These are phyloP conservation scores for Fusarium liriodendri DNA, from an alignment of 2,329 filamentous ascomycete genomes.

Conservation along the genomic window DNA sequence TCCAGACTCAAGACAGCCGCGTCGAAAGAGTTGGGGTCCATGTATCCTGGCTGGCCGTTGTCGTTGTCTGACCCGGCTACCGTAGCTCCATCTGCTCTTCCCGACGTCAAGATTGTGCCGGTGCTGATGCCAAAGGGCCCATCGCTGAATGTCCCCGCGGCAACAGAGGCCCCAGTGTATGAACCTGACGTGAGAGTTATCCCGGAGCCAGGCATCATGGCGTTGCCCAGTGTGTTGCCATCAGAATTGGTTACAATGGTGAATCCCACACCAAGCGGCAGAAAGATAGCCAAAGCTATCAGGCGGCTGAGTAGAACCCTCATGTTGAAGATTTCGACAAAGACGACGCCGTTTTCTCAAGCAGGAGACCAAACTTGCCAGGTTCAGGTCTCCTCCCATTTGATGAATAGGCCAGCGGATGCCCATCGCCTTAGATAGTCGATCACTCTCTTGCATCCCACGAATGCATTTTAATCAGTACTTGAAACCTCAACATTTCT, in stretches of 20 bases:
- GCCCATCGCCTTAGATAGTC: background rate
- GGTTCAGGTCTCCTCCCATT: background rate
- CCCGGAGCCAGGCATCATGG: slow-evolving; percentile 2
- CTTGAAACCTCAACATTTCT: background rate
- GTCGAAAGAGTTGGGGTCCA: background rate
- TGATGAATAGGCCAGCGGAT: background rate
- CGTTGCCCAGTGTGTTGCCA: background rate
- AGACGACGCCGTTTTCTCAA: background rate
- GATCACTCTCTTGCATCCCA: background rate
- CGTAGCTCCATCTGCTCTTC: slow-evolving; percentile 2
- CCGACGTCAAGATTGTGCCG: slow-evolving; percentile 15
- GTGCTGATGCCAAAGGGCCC: slow-evolving; percentile 21
- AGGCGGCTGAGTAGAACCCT: background rate
- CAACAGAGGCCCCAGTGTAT: background rate
- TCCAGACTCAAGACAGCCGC: slow-evolving; percentile 15
- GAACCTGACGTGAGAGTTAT: background rate
- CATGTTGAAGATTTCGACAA: background rate
- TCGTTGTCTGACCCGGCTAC: background rate
- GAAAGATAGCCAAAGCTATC: background rate
- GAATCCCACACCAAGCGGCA: slow-evolving; percentile 1
- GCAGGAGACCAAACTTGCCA: background rate
- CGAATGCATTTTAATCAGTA: background rate
- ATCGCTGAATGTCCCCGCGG: slow-evolving; percentile 5
- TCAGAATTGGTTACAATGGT: background rate
- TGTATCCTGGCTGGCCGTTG: slow-evolving; percentile 12